Percentiles rank a stretch among this genome's conserved stretches.
These are phyloP conservation scores for Aspergillus spinulosporus DNA, from an alignment of 2,329 filamentous ascomycete species.

Conservation along the genomic window DNA sequence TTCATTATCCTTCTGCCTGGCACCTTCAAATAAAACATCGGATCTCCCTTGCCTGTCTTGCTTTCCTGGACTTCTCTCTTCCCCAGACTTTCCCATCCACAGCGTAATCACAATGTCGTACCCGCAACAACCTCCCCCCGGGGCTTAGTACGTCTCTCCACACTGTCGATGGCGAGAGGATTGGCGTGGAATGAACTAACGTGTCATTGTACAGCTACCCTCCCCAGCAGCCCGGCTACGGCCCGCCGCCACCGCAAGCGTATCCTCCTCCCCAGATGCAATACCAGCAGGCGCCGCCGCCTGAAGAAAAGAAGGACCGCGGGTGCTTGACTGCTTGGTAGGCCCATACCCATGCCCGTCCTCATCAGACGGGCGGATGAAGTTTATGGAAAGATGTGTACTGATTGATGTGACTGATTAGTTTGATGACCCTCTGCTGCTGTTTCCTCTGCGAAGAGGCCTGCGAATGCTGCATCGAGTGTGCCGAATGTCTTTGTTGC, in stretches of 20 bases:
- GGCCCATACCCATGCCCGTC: not conserved
- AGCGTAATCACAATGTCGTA: slow-evolving; percentile 8
- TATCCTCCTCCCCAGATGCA: slow-evolving; percentile 20
- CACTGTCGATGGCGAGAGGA: too few relatives aligned
- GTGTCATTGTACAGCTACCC: slow-evolving; percentile 13
- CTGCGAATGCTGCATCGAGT: slow-evolving; percentile 25
- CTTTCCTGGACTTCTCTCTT: not conserved
- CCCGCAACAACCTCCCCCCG: slow-evolving; percentile 14
- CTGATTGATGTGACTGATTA: not conserved
- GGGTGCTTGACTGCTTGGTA: slow-evolving; percentile 24
- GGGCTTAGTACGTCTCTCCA: slow-evolving; percentile 8
- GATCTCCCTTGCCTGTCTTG: not conserved
- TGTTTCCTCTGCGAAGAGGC: slow-evolving; percentile 25
- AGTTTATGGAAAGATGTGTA: not conserved
- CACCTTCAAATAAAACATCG: not conserved
- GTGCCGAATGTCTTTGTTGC: slow-evolving; percentile 22
- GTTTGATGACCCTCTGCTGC: slow-evolving; percentile 25
- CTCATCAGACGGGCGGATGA: too few relatives aligned
- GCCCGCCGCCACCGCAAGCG: slow-evolving; percentile 10
- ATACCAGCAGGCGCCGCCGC: slow-evolving; percentile 21
- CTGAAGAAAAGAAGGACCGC: slow-evolving; percentile 20
- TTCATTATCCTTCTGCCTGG: slow-evolving; percentile 17
- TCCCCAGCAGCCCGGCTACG: slow-evolving; percentile 14
- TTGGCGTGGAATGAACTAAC: not conserved
- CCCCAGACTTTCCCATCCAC: not conserved